Base-by-base conservation (phyloP, 257 asterid genomes). In the Euphrasia confusa region DNA sequence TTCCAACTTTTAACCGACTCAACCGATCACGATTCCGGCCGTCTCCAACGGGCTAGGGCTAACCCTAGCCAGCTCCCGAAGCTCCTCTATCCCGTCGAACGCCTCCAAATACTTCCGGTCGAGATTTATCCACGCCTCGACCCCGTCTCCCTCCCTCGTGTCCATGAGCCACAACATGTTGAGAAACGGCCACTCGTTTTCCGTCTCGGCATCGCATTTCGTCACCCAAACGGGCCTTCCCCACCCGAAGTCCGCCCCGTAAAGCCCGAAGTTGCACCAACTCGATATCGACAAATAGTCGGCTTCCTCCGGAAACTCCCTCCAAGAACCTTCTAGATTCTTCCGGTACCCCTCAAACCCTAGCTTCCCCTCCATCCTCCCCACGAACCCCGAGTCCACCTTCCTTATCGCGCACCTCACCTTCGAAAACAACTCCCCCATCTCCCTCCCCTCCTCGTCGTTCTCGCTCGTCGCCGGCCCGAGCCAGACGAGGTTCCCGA, bases 221-320 rank as follows among this genome's bases (percentile, higher is more conserved):
- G 58, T 74, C 2, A 77, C 66, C 85, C 85, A 77, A 2, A 52
- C 63, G 0, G 84, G 77, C 65, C 33, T 30, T 1, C 84, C 84
- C 75, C 72, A 70, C 58, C 80, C 84, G 3, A 79, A 79, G 63
- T 80, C 85, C 4, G 74, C 48, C 0, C 21, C 61, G 45, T 76
- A 80, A 0, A 80, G 52, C 2, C 82, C 85, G 10, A 80, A 80
- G 21, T 77, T 77, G 42, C 85, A 80, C 85, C 85, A 80, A 44
- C 85, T 80, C 55, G 79, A 68, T 6, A 74, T 65, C 2, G 76
- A 68, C 55, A 80, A 12, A 15, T 73, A 73, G 11, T 76, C 81
- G 0, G 74, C 78, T 0, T 62, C 37, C 35, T 68, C 74, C 0
- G 65, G 70, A 4, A 80, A 68, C 0, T 3, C 72, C 0, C 28